These are phyloP conservation scores for Athelia psychrophila DNA, from an alignment of 1,284 basidiomycete species.

Conservation along the genomic window DNA sequence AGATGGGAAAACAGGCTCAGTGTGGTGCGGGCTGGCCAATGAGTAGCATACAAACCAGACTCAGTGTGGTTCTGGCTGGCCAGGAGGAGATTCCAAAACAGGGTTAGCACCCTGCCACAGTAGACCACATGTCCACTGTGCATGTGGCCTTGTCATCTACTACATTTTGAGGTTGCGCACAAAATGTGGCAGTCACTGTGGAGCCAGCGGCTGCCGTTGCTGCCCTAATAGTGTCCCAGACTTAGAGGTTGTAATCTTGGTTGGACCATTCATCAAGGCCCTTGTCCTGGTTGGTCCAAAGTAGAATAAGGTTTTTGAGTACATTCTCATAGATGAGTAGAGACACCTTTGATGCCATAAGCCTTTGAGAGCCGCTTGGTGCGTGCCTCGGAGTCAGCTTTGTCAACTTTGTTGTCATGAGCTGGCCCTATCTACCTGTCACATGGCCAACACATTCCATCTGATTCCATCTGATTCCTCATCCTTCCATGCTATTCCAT, in stretches of 20 bases:
- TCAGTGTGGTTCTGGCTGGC: no score
- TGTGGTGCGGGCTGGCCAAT: no score
- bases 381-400: constrained; percentile 7
- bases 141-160: constrained; percentile 8
- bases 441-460: no score
- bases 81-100: no score
- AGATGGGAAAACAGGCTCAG: constrained; percentile 17
- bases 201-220: constrained; percentile 3
- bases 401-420: constrained; percentile 16
- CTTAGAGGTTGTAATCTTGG: constrained; percentile 9
- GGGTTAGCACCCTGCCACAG: constrained; percentile 16
- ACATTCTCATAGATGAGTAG: constrained; percentile 14
- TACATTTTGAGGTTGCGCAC: constrained; percentile 12
- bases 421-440: no score
- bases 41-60: no score
- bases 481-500: no score
- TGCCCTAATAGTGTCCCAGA: constrained; percentile 10
- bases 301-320: constrained; percentile 7
- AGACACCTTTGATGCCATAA: constrained; percentile 14
- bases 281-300: constrained; percentile 18
- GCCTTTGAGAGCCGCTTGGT: constrained; percentile 8
- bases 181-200: constrained; percentile 8
- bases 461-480: no score
- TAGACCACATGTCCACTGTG: constrained; percentile 21
- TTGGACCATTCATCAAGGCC: constrained; percentile 6